Evolutionary conservation across 768 basidiomycete genomes (phyloP), one percentile per base, ranked within the genome.

Genomic region (Boletus rubropictus): DNA sequence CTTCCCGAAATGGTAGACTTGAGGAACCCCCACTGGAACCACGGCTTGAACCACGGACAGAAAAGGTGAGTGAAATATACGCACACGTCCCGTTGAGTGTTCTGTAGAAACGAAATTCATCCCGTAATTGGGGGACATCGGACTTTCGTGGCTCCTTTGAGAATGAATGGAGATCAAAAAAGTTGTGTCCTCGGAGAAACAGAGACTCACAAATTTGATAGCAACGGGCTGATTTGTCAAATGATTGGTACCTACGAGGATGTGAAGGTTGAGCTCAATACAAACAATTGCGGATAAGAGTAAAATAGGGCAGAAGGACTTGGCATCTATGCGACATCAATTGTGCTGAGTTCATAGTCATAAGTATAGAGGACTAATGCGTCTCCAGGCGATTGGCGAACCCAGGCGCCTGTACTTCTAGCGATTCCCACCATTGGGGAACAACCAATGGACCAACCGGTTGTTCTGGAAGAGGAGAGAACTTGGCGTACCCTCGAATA

Each of bases 1-100:
- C 67, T 96, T 93, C 39, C 95, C 95, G 61, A 98, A 99, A 74
- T 99, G 87, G 70, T 98, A 92, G 24, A 96, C 96, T 66, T 97
- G 94, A 2, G 95, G 95, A 44, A 99, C 89, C 45, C 95, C 95
- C 53, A 83, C 95, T 98, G 66, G 27, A 53, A 50, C 31, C 28
- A 38, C 18, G 32, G 28, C 46, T 49, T 47, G 39, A 53, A 46
- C 49, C 52, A 49, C 42, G 52, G 49, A 54, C 37, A 44, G 24
- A 35, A 44, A 25, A 41, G 33, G 17, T 28, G 39, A 33, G 37
- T 18, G 31, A 46, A 39, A 41, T 22, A 37, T 31, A 80, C 89
- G 46, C 65, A 93, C 91, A 78, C 48, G 89, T 91, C 58, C 89
- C 86, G 53, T 85, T 86, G 62, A 99, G 71, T 40, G 94, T 97